These are phyloP conservation scores for Chlorociboria aeruginascens DNA, from an alignment of 495 filamentous ascomycete genomes.

Conservation along the genomic window DNA sequence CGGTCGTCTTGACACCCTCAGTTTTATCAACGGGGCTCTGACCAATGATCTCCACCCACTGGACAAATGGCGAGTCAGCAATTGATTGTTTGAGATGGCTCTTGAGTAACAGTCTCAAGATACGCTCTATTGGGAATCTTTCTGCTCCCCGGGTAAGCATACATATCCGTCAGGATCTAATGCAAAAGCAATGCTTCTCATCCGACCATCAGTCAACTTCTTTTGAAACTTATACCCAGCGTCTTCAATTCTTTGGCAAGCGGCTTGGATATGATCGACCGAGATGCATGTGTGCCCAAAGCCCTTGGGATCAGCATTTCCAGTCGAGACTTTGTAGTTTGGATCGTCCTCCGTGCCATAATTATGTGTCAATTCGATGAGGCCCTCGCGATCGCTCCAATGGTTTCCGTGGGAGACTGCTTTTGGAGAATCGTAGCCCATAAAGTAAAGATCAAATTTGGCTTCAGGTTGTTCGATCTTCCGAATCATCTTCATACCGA, in stretches of 20 bases:
- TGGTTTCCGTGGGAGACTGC: slow-evolving; percentile 48
- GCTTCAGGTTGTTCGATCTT: slow-evolving; percentile 59
- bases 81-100: too few relatives aligned
- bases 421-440: slow-evolving; percentile 56
- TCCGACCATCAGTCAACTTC: slow-evolving; percentile 76
- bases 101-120: too few relatives aligned
- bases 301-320: slow-evolving; percentile 79
- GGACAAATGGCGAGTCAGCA: too few relatives aligned
- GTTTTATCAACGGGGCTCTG: slow-evolving; percentile 21
- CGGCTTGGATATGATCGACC: slow-evolving; percentile 83
- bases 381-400: slow-evolving; percentile 74
- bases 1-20: slow-evolving; percentile 17
- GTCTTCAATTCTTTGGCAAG: slow-evolving; percentile 78
- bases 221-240: slow-evolving; percentile 92
- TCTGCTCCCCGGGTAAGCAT: too few relatives aligned
- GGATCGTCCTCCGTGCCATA: slow-evolving; percentile 86
- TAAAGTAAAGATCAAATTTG: slow-evolving; percentile 86
- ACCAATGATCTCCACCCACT: slow-evolving; percentile 38
- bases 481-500: slow-evolving; percentile 76
- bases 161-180: slow-evolving; percentile 83
- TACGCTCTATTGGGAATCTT: too few relatives aligned
- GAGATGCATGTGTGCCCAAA: slow-evolving; percentile 86
- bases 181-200: slow-evolving; percentile 83
- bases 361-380: slow-evolving; percentile 94
- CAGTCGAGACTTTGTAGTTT: slow-evolving; percentile 71